Percentiles rank a stretch among this genome's conserved stretches.
These are phyloP conservation scores for Cymodocea nodosa DNA, from an alignment of 116 monocot genomes.

Conservation along the genomic window DNA sequence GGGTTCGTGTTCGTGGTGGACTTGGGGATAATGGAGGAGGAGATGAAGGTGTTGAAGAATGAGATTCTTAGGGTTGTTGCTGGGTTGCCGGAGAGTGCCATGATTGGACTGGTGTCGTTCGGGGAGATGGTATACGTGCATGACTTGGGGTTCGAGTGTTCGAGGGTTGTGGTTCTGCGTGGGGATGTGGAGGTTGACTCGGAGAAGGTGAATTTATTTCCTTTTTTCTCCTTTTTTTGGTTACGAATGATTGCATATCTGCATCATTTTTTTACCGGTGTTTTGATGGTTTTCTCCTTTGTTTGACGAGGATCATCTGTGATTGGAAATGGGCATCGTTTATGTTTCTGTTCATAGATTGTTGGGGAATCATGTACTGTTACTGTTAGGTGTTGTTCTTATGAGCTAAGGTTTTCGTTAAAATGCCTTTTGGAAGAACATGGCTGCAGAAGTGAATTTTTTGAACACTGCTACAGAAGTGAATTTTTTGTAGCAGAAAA, in stretches of 20 bases:
- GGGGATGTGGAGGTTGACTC: slow-evolving; percentile 62
- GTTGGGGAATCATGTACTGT: too few species aligned
- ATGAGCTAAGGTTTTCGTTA: too few species aligned
- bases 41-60: slow-evolving; percentile 53
- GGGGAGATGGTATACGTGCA: slow-evolving; percentile 72
- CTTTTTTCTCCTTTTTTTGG: background rate
- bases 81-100: slow-evolving; percentile 51
- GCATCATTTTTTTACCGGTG: too few species aligned
- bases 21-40: slow-evolving; percentile 31
- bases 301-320: too few species aligned
- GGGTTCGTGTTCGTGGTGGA: slow-evolving; percentile 72
- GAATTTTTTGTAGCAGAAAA: too few species aligned
- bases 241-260: background rate
- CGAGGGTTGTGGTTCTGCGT: slow-evolving; percentile 41
- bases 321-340: too few species aligned
- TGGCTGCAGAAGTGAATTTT: too few species aligned
- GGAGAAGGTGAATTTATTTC: slow-evolving; percentile 34
- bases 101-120: slow-evolving; percentile 79
- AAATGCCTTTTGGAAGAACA: too few species aligned
- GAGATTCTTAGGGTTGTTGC: slow-evolving; percentile 67
- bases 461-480: too few species aligned
- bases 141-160: slow-evolving; percentile 73
- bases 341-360: too few species aligned
- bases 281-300: too few species aligned
- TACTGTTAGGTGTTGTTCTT: too few species aligned